Percentiles rank a stretch among this genome's conserved stretches.
phyloP scores from a whole-genome alignment of 768 basidiomycete species.

The Lentinula raphanica region DNA sequence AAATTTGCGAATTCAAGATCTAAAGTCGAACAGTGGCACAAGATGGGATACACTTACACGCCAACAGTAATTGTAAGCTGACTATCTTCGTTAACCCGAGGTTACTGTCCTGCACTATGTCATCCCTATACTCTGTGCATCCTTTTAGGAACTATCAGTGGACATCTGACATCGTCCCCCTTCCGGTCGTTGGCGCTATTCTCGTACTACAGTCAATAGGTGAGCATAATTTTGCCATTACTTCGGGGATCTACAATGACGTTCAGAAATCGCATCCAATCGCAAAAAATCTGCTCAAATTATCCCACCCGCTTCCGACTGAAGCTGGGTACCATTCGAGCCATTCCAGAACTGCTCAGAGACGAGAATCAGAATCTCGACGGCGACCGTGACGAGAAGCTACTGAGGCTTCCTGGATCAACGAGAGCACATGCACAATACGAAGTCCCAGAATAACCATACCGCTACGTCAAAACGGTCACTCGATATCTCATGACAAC shows the following conservation, averaged over 20 bases:
- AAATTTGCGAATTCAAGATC: too few species aligned
- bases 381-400: too few species aligned
- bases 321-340: too few species aligned
- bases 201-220: conserved; percentile 35
- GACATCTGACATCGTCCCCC: conserved; percentile 36
- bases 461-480: background rate
- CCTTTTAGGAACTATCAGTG: conserved; percentile 32
- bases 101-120: background rate
- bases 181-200: conserved; percentile 28
- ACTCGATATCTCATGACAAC: background rate
- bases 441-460: background rate
- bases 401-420: background rate
- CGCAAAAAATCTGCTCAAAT: conserved; percentile 27
- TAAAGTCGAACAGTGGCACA: too few species aligned
- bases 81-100: background rate
- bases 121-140: conserved; percentile 22
- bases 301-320: conserved; percentile 21
- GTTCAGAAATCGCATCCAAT: conserved; percentile 30
- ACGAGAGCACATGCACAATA: background rate
- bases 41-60: too few species aligned
- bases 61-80: background rate
- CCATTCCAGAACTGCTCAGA: too few species aligned
- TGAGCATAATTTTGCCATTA: conserved; percentile 6
- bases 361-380: too few species aligned
- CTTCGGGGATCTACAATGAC: background rate